These are phyloP conservation scores for Podila horticola DNA, from an alignment of 192 early-diverging fungal genomes.

Conservation along the genomic window DNA sequence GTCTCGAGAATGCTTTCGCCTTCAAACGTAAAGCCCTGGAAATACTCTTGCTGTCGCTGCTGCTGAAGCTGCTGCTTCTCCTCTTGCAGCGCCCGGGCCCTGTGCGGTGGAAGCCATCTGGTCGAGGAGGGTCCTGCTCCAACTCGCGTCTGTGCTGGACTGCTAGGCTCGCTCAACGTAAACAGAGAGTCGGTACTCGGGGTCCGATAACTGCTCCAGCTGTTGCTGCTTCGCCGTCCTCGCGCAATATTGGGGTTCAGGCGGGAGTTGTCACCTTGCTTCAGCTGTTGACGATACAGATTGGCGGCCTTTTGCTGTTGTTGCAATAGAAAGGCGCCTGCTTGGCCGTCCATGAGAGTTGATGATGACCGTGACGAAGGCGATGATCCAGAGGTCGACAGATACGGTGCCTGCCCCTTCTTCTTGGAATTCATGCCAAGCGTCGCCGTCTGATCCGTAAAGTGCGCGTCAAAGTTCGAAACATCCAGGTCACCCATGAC, in stretches of 20 bases:
- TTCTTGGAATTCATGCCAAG: neutral
- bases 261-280: conserved; percentile 35
- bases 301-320: conserved; percentile 47
- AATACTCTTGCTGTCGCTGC: conserved; percentile 66
- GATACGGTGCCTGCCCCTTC: neutral
- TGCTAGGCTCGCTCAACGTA: conserved; percentile 9
- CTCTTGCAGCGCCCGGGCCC: conserved; percentile 11
- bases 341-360: conserved; percentile 23
- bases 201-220: conserved; percentile 47
- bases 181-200: conserved; percentile 42
- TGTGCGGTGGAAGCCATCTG: neutral
- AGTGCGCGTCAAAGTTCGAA: conserved; percentile 78
- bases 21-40: conserved; percentile 71
- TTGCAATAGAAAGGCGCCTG: conserved; percentile 32
- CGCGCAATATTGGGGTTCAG: conserved; percentile 50
- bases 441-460: conserved; percentile 66
- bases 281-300: conserved; percentile 41
- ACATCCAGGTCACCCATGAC: conserved; percentile 66
- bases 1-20: conserved; percentile 48
- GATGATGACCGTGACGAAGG: neutral
- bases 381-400: neutral
- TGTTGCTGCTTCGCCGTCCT: conserved; percentile 31
- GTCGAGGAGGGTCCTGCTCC: neutral
- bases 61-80: conserved; percentile 23
- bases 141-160: conserved; percentile 12